phyloP scores from a whole-genome alignment of 2,329 filamentous ascomycete species.

The Arthrobotrys conoides region DNA sequence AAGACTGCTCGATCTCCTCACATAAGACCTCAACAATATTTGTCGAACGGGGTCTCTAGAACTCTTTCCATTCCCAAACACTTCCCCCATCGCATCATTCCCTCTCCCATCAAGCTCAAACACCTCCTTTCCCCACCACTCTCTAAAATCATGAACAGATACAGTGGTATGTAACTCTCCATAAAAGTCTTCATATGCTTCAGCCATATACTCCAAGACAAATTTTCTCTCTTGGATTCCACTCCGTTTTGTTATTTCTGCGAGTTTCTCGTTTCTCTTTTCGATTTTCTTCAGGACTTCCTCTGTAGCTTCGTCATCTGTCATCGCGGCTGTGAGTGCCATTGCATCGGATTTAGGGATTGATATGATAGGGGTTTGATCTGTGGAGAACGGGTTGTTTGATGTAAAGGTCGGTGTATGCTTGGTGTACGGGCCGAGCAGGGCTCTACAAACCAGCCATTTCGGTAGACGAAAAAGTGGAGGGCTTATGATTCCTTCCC shows the following conservation, averaged over 20 bases:
- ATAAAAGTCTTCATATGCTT: slow-evolving; percentile 44
- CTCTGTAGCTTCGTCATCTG: slow-evolving; percentile 21
- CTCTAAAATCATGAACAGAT: slow-evolving; percentile 15
- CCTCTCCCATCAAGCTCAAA: neutral
- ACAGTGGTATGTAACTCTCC: neutral
- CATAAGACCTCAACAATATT: neutral
- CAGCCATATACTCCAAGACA: slow-evolving; percentile 37
- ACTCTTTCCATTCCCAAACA: neutral
- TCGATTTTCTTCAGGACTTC: neutral
- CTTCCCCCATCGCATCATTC: neutral
- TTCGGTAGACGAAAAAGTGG: slow-evolving; percentile 24
- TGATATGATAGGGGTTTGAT: neutral
- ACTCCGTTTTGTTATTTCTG: neutral
- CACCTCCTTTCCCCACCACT: slow-evolving; percentile 22
- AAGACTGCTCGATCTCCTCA: neutral
- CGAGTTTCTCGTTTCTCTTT: slow-evolving; percentile 8
- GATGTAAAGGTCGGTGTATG: neutral
- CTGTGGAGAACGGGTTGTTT: neutral
- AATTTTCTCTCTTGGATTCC: neutral
- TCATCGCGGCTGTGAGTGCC: neutral
- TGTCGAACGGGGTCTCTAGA: slow-evolving; percentile 5
- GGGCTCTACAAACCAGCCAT: slow-evolving; percentile 11
- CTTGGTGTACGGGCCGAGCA: neutral
- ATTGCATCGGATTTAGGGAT: slow-evolving; percentile 26
- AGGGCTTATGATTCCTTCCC: slow-evolving; percentile 41